Percentiles rank a stretch among this genome's conserved stretches.
Conservation (phyloP, 139 green algal genomes). For the Chlamydomonas asymmetrica region DNA sequence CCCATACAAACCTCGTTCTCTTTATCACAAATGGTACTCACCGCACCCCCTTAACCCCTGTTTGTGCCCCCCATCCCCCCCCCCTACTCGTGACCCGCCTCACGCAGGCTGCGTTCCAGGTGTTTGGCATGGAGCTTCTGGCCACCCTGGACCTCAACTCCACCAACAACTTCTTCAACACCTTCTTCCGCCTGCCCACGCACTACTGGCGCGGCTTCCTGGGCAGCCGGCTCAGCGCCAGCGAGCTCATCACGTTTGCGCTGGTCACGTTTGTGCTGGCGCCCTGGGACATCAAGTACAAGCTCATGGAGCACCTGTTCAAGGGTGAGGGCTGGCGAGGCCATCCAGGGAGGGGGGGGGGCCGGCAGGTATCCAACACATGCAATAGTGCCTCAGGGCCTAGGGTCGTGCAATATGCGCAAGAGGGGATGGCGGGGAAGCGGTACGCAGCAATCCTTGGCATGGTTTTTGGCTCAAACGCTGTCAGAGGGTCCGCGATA, state of each 20-base stretch:
- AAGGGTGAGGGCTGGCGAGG: constrained; percentile 27
- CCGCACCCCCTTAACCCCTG: too few species aligned
- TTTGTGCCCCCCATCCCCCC: too few species aligned
- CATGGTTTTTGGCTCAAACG: too few species aligned
- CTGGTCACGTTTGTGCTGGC: constrained; percentile 82
- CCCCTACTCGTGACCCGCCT: background rate
- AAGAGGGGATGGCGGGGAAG: background rate
- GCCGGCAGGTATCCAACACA: background rate
- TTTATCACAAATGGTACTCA: too few species aligned
- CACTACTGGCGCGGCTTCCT: constrained; percentile 91
- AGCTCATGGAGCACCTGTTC: constrained; percentile 83
- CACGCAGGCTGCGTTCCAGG: constrained; percentile 77
- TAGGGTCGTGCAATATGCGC: background rate
- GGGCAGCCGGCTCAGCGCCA: constrained; percentile 69
- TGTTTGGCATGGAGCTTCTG: constrained; percentile 93
- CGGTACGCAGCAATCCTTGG: too few species aligned
- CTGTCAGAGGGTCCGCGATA: too few species aligned
- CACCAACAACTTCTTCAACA: constrained; percentile 91
- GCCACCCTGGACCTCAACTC: constrained; percentile 72
- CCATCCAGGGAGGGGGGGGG: background rate
- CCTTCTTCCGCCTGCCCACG: constrained; percentile 87
- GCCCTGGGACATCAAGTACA: constrained; percentile 73
- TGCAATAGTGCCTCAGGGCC: background rate
- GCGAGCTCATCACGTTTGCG: constrained; percentile 90
- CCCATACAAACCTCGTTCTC: too few species aligned